These are phyloP conservation scores for Ustilago tritici DNA, from an alignment of 1,284 basidiomycete species.

Conservation along the genomic window DNA sequence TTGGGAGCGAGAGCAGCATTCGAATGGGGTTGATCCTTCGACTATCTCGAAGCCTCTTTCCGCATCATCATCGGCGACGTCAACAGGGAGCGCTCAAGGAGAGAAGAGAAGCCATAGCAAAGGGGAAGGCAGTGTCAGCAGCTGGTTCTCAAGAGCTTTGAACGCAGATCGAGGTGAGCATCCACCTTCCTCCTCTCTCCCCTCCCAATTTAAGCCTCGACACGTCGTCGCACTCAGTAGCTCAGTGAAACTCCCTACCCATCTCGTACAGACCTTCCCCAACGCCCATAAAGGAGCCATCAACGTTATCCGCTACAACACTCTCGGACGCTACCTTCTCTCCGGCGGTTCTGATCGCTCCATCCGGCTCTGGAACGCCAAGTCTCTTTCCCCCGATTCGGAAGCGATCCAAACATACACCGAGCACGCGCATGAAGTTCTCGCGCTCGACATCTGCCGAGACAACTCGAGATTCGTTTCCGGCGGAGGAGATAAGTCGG, in stretches of 20 bases:
- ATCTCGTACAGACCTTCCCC: slow-evolving; percentile 26
- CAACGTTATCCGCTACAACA: slow-evolving; percentile 69
- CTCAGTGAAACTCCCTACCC: slow-evolving; percentile 37
- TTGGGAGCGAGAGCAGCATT: slow-evolving; percentile 47
- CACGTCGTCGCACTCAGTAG: slow-evolving; percentile 41
- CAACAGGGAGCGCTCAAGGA: not conserved
- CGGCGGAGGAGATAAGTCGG: slow-evolving; percentile 89
- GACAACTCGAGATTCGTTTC: slow-evolving; percentile 95
- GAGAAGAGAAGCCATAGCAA: slow-evolving; percentile 1
- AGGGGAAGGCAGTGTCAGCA: not conserved
- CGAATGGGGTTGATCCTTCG: slow-evolving; percentile 37
- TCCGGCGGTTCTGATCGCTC: slow-evolving; percentile 91
- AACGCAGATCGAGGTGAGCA: slow-evolving; percentile 36
- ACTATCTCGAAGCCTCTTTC: slow-evolving; percentile 10
- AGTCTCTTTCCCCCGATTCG: slow-evolving; percentile 72
- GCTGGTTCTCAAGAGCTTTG: slow-evolving; percentile 39
- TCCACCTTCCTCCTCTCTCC: not conserved
- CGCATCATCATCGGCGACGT: not conserved
- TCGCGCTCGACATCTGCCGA: slow-evolving; percentile 85
- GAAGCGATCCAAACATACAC: slow-evolving; percentile 80
- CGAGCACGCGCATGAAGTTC: slow-evolving; percentile 92
- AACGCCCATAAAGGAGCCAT: slow-evolving; percentile 66
- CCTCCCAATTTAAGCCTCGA: slow-evolving; percentile 4
- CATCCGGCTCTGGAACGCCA: slow-evolving; percentile 90
- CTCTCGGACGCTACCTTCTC: slow-evolving; percentile 83